Conservation (phyloP, 306 rosid species). For the Ceratonia siliqua region DNA sequence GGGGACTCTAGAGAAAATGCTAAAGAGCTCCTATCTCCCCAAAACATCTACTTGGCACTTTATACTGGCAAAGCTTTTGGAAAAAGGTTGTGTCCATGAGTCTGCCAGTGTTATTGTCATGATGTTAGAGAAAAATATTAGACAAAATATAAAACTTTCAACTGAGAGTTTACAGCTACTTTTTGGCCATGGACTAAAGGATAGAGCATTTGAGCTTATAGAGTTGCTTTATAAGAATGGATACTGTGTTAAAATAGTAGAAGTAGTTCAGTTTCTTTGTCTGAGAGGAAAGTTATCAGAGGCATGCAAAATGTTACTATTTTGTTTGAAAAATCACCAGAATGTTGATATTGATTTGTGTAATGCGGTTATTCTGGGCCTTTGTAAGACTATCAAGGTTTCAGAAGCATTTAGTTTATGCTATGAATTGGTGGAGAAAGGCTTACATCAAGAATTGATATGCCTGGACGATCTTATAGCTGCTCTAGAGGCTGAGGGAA, state of each 20-base stretch:
- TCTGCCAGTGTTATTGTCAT: conserved; percentile 54
- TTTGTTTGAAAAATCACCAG: conserved; percentile 56
- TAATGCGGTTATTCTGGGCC: conserved; percentile 52
- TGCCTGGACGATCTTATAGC: conserved; percentile 53
- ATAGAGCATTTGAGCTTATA: conserved; percentile 60
- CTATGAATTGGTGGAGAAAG: conserved; percentile 64
- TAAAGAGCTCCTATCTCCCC: conserved; percentile 73
- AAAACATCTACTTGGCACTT: conserved; percentile 66
- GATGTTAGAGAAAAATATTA: conserved; percentile 71
- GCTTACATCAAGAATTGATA: conserved; percentile 54
- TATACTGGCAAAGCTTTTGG: conserved; percentile 62
- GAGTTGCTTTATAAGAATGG: conserved; percentile 67
- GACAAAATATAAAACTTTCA: conserved; percentile 72
- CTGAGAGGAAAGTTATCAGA: conserved; percentile 55
- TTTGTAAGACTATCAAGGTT: conserved; percentile 57
- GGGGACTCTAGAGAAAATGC: conserved; percentile 74
- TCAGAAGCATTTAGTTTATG: conserved; percentile 74
- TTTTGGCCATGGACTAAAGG: conserved; percentile 52
- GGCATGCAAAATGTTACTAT: conserved; percentile 60
- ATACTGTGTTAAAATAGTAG: conserved; percentile 60
- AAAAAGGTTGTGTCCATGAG: conserved; percentile 55
- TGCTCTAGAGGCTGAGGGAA: conserved; percentile 59
- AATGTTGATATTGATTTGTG: conserved; percentile 42
- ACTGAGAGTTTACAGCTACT: conserved; percentile 63
- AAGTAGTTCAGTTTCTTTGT: conserved; percentile 55